Percentiles rank a stretch among this genome's conserved stretches.
Evolutionary conservation across 139 green algal species (phyloP).

Genomic region (Picochlorum sp.): DNA sequence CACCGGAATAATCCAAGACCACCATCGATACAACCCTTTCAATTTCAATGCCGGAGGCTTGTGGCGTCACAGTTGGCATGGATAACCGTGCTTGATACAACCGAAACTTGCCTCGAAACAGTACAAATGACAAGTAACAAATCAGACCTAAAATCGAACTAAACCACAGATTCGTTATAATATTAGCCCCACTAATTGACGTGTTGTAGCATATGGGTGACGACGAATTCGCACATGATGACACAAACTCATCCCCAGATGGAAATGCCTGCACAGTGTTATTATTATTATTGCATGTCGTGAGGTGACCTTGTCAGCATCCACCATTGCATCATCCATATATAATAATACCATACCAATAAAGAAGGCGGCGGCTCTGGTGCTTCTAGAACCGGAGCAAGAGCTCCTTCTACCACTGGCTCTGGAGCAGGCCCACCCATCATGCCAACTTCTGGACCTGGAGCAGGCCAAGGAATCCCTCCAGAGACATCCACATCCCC

Average conservation of each 20-base stretch:
- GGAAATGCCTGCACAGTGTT: neutral
- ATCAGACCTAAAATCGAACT: slow-evolving; percentile 12
- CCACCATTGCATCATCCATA: too few relatives aligned
- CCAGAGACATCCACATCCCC: too few relatives aligned
- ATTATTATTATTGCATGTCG: too few relatives aligned
- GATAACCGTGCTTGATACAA: slow-evolving; percentile 27
- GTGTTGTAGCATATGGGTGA: slow-evolving; percentile 32
- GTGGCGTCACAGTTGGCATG: slow-evolving; percentile 19
- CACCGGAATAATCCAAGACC: slow-evolving; percentile 38
- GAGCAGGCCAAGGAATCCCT: too few relatives aligned
- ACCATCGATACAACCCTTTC: slow-evolving; percentile 15
- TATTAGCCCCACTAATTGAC: slow-evolving; percentile 22
- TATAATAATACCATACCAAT: too few relatives aligned
- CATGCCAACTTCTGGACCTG: too few relatives aligned
- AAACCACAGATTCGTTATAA: slow-evolving; percentile 31
- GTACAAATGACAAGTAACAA: slow-evolving; percentile 22
- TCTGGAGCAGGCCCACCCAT: too few relatives aligned
- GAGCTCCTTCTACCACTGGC: too few relatives aligned
- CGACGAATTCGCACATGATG: slow-evolving; percentile 15
- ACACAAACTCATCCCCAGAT: slow-evolving; percentile 7
- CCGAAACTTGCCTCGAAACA: slow-evolving; percentile 19
- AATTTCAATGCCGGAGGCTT: slow-evolving; percentile 21
- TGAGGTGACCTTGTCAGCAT: too few relatives aligned
- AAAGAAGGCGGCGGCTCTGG: too few relatives aligned
- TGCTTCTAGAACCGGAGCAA: too few relatives aligned